Conservation (phyloP, 495 filamentous ascomycete species). For the Melanomma pulvis-pyrius region DNA sequence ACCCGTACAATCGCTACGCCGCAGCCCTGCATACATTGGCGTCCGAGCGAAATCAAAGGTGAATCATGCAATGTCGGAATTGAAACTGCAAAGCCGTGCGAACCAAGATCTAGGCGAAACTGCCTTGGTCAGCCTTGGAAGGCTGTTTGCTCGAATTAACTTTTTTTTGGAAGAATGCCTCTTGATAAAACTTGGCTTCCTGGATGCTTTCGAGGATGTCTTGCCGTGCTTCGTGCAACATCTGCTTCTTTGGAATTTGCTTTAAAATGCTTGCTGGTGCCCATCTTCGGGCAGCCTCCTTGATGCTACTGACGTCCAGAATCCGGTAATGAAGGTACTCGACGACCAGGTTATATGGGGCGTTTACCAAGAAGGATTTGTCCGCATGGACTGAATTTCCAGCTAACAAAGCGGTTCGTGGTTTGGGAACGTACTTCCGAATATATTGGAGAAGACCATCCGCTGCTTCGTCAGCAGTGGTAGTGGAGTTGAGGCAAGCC, state of each 20-base stretch:
- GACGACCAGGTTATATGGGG: conserved; percentile 71
- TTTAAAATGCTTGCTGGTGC: conserved; percentile 60
- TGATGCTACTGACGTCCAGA: conserved; percentile 85
- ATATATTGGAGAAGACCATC: conserved; percentile 77
- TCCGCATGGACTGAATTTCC: conserved; percentile 94
- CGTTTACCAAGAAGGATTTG: conserved; percentile 74
- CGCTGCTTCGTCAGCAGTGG: conserved; percentile 72
- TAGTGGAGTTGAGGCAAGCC: conserved; percentile 72
- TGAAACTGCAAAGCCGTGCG: too few relatives aligned
- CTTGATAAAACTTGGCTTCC: conserved; percentile 81
- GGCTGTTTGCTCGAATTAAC: not conserved
- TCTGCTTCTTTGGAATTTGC: conserved; percentile 69
- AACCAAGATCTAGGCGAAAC: too few relatives aligned
- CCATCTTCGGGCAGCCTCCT: conserved; percentile 88
- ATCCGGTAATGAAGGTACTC: conserved; percentile 86
- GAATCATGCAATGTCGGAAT: too few relatives aligned
- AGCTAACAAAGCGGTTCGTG: conserved; percentile 70
- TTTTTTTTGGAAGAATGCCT: conserved; percentile 57
- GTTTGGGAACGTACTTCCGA: conserved; percentile 64
- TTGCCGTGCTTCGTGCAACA: conserved; percentile 76
- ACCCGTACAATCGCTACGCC: too few relatives aligned
- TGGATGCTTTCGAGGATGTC: conserved; percentile 96
- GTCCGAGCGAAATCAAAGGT: too few relatives aligned
- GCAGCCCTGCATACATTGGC: too few relatives aligned
- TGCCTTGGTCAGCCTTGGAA: not conserved